Base-by-base conservation (phyloP, 148 eudicot genomes). In the Pharnaceum exiguum region DNA sequence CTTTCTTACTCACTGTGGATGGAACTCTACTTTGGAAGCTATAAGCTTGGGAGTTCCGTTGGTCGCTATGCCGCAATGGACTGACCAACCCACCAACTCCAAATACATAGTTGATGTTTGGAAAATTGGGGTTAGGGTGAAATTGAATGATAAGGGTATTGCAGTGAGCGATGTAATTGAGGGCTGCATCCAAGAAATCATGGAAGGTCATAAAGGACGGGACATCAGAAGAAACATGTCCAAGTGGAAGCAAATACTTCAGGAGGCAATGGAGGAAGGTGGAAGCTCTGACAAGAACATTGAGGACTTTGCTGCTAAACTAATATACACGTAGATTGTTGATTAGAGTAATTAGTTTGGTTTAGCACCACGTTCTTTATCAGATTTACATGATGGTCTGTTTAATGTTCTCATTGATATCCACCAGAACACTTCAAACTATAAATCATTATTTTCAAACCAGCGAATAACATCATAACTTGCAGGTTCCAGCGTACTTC, bases 21-120 rank as follows among this genome's bases (percentile, higher is more conserved):
- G 82, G 82, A 83, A 83, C 58, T 83, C 84, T 18, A 70, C 78
- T 0, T 24, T 79, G n/a, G 89, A 83, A 27, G 78, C 78, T 24
- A 38, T 83, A 59, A 58, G 76, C 16, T 58, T 72, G 26, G 82
- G 80, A 13, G 83, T 83, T 19, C 79, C 82, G 0, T 55, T 80
- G 56, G 73, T 80, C 55, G 80, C 62, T 5, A 39, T 77, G 63
- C 82, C 85, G 0, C 69, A 50, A 3, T 83, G 82, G 85, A 55
- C 73, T 0, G 85, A 83, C 47, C 82, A 83, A 56, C 60, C 68
- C 0, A 72, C 78, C 0, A 77, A 83, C 37, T 78, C 83, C 0
- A 80, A 83, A 66, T 68, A 36, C 19, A 60, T 83, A 30, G 55
- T 24, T 2, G 79, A 75, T 37, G 61, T 68, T 15, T 78, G 86